A percentile compares a stretch with the other conserved stretches of the same genome.
Conservation (phyloP, 805 yeast genomes). For the Saturnispora gosingensis region DNA sequence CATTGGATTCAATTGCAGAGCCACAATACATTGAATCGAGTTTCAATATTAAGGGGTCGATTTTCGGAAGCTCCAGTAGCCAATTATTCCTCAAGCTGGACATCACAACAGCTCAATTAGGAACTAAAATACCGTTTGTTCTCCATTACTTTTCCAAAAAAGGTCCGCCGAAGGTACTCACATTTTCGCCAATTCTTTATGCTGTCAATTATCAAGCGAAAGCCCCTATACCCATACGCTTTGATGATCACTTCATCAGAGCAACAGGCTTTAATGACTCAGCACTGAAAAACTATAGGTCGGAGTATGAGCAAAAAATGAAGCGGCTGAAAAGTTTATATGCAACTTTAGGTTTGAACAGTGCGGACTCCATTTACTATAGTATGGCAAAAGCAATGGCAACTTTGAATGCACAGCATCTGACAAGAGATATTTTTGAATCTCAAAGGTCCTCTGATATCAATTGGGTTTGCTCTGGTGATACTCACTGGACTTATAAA, state of each 20-base stretch:
- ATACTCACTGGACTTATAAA: background rate
- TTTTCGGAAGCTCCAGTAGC: background rate
- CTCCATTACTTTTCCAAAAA: background rate
- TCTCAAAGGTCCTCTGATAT: background rate
- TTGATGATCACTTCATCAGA: constrained; percentile 1
- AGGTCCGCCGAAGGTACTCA: background rate
- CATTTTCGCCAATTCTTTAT: background rate
- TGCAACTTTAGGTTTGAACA: background rate
- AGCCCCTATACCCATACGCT: constrained; percentile 2
- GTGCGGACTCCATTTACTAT: background rate
- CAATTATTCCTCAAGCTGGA: background rate
- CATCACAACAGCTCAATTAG: background rate
- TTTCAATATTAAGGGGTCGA: background rate
- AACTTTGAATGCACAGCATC: background rate
- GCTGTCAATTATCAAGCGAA: constrained; percentile 2
- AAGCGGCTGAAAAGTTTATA: background rate
- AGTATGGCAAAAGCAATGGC: background rate
- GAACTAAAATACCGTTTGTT: background rate
- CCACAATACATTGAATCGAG: background rate
- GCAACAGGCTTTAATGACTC: background rate
- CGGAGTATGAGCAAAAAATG: background rate
- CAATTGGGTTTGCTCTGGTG: background rate
- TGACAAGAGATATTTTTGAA: background rate
- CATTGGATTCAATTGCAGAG: background rate
- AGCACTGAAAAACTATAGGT: background rate